Evolutionary conservation across 2,329 filamentous ascomycete genomes (phyloP).

Genomic region (Pseudocercospora vitis): DNA sequence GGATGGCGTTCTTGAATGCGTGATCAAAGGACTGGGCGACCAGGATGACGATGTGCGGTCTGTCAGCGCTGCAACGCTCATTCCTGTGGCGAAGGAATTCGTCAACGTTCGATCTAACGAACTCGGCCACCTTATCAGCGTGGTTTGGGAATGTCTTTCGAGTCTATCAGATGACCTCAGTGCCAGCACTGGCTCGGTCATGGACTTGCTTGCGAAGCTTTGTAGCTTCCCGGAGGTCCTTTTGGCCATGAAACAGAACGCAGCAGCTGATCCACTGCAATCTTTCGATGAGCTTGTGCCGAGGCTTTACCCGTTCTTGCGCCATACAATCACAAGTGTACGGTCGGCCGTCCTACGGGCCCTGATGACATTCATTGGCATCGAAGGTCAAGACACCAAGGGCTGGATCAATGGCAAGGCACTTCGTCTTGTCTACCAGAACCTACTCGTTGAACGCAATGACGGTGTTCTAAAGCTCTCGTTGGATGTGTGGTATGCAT

Average conservation of each 20-base stretch:
- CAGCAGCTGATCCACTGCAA: constrained; percentile 75
- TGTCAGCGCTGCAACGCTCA: constrained; percentile 94
- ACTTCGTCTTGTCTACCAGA: constrained; percentile 87
- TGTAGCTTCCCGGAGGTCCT: constrained; percentile 93
- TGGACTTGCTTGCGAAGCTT: constrained; percentile 94
- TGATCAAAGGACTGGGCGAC: constrained; percentile 92
- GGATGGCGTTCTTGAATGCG: constrained; percentile 85
- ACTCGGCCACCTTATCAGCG: constrained; percentile 80
- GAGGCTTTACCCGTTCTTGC: constrained; percentile 89
- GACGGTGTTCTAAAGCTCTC: constrained; percentile 78
- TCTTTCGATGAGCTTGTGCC: constrained; percentile 93
- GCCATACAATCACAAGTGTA: constrained; percentile 95
- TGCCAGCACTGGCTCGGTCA: constrained; percentile 95
- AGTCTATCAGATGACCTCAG: constrained; percentile 96
- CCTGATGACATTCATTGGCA: constrained; percentile 84
- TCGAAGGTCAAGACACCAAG: constrained; percentile 75
- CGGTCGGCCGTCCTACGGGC: constrained; percentile 90
- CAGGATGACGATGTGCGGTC: constrained; percentile 93
- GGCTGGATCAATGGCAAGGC: constrained; percentile 92
- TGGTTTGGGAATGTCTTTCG: constrained; percentile 96
- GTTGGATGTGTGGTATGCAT: constrained; percentile 79
- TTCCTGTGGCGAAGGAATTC: constrained; percentile 94
- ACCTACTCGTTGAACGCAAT: constrained; percentile 89
- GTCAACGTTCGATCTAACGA: constrained; percentile 78
- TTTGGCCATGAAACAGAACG: constrained; percentile 89